These are phyloP conservation scores for Stephania yunnanensis DNA, from an alignment of 164 flowering plant species.

Conservation along the genomic window DNA sequence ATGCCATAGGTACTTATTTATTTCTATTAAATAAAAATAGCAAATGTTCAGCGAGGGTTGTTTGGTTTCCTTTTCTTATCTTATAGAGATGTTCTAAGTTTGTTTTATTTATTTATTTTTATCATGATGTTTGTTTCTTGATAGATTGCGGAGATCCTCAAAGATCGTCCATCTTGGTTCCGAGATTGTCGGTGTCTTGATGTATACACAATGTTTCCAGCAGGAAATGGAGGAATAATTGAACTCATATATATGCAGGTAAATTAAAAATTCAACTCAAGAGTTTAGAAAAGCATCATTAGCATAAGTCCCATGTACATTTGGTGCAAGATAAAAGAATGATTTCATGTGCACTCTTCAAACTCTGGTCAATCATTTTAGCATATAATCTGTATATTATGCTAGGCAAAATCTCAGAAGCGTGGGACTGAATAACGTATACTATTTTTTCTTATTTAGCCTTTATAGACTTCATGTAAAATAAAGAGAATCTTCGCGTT, in stretches of 20 bases:
- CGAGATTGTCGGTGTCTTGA: constrained; percentile 85
- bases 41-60: background rate
- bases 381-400: background rate
- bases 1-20: background rate
- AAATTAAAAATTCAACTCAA: background rate
- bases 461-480: no score
- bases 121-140: constrained; percentile 7
- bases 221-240: constrained; percentile 82
- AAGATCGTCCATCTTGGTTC: constrained; percentile 90
- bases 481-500: no score
- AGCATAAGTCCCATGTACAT: background rate
- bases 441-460: no score
- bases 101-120: no score
- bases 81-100: background rate
- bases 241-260: constrained; percentile 85
- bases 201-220: constrained; percentile 64
- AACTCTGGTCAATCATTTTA: background rate
- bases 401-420: no score
- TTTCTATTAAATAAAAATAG: background rate
- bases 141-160: constrained; percentile 86
- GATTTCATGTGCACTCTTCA: background rate
- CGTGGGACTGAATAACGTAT: no score
- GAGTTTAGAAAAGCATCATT: background rate
- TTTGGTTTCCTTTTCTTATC: background rate
- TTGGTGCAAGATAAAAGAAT: background rate